These are phyloP conservation scores for Wickerhamiella slavikovae DNA, from an alignment of 805 yeast genomes.

Conservation along the genomic window DNA sequence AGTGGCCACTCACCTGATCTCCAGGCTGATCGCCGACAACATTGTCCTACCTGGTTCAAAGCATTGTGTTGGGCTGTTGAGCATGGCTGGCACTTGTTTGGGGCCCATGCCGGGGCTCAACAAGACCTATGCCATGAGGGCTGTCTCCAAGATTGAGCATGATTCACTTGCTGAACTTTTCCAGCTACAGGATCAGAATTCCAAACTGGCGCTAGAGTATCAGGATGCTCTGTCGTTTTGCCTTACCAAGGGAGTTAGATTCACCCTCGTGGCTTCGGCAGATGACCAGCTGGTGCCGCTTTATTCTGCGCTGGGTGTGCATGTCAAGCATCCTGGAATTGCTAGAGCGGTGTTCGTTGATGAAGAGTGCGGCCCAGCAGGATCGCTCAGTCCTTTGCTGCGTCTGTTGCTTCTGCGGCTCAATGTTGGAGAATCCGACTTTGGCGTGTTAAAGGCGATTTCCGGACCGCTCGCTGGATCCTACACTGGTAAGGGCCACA, in stretches of 20 bases:
- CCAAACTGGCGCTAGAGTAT: constrained; percentile 51
- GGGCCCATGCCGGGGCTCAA: constrained; percentile 91
- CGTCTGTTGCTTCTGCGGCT: constrained; percentile 52
- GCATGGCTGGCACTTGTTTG: constrained; percentile 90
- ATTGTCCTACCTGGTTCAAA: constrained; percentile 23
- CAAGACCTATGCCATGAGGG: constrained; percentile 61
- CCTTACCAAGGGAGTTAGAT: constrained; percentile 49
- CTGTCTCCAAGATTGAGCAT: constrained; percentile 76
- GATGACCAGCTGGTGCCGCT: constrained; percentile 90
- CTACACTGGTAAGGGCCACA: constrained; percentile 88
- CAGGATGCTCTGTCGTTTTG: constrained; percentile 44
- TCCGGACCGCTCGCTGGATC: constrained; percentile 72
- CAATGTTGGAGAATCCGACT: constrained; percentile 65
- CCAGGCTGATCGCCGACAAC: constrained; percentile 38
- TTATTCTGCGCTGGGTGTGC: constrained; percentile 68
- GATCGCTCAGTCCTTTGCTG: constrained; percentile 55
- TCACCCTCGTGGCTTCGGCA: constrained; percentile 70
- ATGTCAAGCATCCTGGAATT: constrained; percentile 73
- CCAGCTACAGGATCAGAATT: constrained; percentile 62
- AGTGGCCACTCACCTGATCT: constrained; percentile 62
- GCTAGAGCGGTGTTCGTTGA: constrained; percentile 81
- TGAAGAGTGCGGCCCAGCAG: constrained; percentile 56
- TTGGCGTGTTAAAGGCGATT: constrained; percentile 68
- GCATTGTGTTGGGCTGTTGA: constrained; percentile 47
- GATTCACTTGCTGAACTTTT: constrained; percentile 73